Conservation (phyloP, 1,284 basidiomycete species). For the Ceratorhiza oryzae-sativae region DNA sequence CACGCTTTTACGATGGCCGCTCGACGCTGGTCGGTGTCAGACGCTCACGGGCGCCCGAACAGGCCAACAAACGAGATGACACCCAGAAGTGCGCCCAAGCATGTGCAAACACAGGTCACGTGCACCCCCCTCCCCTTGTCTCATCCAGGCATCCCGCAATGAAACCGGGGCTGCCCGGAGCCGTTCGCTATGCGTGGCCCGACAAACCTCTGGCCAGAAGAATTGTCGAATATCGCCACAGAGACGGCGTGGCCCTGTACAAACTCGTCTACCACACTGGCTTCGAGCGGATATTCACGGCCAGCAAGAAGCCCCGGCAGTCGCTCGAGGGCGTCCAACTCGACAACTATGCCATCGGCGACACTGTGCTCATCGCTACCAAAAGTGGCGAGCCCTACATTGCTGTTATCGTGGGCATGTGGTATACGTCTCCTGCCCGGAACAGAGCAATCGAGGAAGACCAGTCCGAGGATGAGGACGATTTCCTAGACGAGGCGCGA, state of each 20-base stretch:
- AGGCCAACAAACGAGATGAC: conserved; percentile 23
- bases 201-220: conserved; percentile 24
- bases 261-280: conserved; percentile 35
- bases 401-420: conserved; percentile 42
- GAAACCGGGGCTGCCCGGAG: conserved; percentile 8
- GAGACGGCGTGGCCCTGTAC: background rate
- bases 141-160: background rate
- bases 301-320: conserved; percentile 24
- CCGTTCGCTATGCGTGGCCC: conserved; percentile 34
- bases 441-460: background rate
- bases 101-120: conserved; percentile 24
- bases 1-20: conserved; percentile 30
- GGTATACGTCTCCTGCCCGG: conserved; percentile 33
- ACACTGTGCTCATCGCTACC: conserved; percentile 41
- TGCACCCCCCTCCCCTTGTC: background rate
- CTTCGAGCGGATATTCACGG: conserved; percentile 32
- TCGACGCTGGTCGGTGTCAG: conserved; percentile 27
- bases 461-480: conserved; percentile 25
- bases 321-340: conserved; percentile 24
- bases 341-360: conserved; percentile 41
- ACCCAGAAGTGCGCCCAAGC: conserved; percentile 10
- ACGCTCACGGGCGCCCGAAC: conserved; percentile 24
- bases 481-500: conserved; percentile 27
- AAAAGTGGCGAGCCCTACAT: conserved; percentile 37
- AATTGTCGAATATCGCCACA: conserved; percentile 15